phyloP scores from a whole-genome alignment of 345 rosid genomes.

The Eucalyptus shirleyi region DNA sequence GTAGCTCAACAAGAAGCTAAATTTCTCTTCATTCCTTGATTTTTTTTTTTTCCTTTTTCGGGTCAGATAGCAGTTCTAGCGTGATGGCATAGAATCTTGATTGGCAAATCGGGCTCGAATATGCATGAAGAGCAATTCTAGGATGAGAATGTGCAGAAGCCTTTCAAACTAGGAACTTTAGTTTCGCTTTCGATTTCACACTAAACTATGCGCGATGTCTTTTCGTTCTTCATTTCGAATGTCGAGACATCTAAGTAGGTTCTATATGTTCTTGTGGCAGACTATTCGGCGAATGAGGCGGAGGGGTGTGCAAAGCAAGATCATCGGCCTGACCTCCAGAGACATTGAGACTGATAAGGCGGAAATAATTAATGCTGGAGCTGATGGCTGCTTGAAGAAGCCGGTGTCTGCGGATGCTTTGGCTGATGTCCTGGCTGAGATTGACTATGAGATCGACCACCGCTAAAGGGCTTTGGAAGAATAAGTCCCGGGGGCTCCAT shows the following conservation, averaged over 20 bases:
- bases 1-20: not conserved
- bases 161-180: not conserved
- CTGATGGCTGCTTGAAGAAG: not conserved
- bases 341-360: not conserved
- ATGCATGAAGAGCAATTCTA: not conserved
- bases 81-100: not conserved
- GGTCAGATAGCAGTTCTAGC: not conserved
- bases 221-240: not conserved
- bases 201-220: not conserved
- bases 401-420: not conserved
- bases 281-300: not conserved
- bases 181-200: not conserved
- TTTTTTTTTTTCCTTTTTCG: not conserved
- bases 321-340: not conserved
- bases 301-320: not conserved
- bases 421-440: not conserved
- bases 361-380: not conserved
- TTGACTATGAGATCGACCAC: not conserved
- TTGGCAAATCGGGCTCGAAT: not conserved
- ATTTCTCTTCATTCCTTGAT: not conserved
- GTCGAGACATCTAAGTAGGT: not conserved
- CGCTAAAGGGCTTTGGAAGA: not conserved
- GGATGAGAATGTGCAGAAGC: not conserved
- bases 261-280: not conserved
- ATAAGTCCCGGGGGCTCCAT: not conserved